A percentile compares a stretch with the other conserved stretches of the same genome.
These are phyloP conservation scores for Trichoderma atroviride DNA, from an alignment of 2,329 filamentous ascomycete genomes.

Conservation along the genomic window DNA sequence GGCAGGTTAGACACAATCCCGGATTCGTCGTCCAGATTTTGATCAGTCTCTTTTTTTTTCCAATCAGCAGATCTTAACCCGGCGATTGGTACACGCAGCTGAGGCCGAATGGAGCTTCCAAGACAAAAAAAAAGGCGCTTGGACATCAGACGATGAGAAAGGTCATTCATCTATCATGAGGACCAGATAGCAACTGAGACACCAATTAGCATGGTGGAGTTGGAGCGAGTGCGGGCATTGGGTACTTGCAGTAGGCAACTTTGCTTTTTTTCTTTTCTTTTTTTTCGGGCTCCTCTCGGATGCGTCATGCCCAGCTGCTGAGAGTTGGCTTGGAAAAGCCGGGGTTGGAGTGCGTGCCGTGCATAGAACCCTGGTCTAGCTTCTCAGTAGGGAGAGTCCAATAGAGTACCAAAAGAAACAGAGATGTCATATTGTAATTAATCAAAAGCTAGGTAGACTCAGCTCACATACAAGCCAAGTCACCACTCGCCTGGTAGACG, in stretches of 20 bases:
- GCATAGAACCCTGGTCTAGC: slow-evolving; percentile 10
- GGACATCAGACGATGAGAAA: neutral
- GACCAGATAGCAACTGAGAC: neutral
- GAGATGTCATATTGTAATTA: neutral
- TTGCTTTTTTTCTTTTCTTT: neutral
- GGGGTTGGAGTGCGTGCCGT: slow-evolving; percentile 1
- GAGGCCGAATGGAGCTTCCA: neutral
- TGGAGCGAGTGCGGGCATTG: neutral
- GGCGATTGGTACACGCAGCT: neutral
- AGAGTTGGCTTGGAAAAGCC: neutral
- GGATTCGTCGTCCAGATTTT: neutral
- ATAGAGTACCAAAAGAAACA: neutral
- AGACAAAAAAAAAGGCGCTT: neutral
- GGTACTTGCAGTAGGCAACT: neutral
- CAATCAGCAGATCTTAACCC: neutral
- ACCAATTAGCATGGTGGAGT: neutral
- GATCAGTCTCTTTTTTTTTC: neutral
- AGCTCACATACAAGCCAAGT: neutral
- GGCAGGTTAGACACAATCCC: neutral
- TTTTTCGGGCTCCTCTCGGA: neutral
- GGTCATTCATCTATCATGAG: neutral
- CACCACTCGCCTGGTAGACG: neutral
- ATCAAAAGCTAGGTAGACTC: neutral
- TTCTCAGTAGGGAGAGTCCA: neutral
- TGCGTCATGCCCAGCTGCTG: neutral